Base-by-base conservation (phyloP, 495 filamentous ascomycete genomes). In the Neurospora sp. region DNA sequence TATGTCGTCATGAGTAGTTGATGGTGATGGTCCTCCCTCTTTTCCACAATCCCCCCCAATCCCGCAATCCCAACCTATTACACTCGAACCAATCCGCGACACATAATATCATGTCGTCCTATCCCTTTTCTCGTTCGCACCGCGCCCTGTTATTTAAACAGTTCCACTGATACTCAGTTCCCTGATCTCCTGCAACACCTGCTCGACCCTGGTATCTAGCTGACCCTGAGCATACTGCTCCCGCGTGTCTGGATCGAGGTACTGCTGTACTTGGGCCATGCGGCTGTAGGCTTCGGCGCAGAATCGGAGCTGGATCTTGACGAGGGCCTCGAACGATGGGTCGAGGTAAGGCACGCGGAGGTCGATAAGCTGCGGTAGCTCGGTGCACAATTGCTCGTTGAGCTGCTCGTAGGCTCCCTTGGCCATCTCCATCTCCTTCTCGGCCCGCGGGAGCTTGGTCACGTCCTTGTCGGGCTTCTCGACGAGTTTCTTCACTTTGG, bases 231-330 rank as follows among this genome's bases (percentile, higher is more conserved):
- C 96, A 82, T 99, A 99, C 83, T 97, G 93, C 72, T 99, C 96
- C 70, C 96, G 87, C 61, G 94, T 98, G 79, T 96, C 93, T n/a
- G 94, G 90, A 81, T 98, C 96, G 61, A 99, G 87, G 82, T 97
- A 99, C 82, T 99, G 96, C 84, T 99, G 96, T 73, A 99, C 96
- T 84, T 99, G 96, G 9, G 96, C 96, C 96, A 99, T 98, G 31
- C 96, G 86, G 41, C 89, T 92, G 80, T 99, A 99, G 10, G 96
- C 96, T 81, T 99, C 96, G 12, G 96, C 96, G 80, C 96, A 99
- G 84, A 99, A 99, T 39, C 96, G 88, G 73, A 99, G 83, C 83
- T 99, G 96, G 76, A 99, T 99, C 86, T 99, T 99, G 74, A 99
- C 96, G 68, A 99, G 88, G 0, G 96, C 96, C 82, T 99, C 96